phyloP scores from a whole-genome alignment of 2,329 filamentous ascomycete species.

The Emergomyces pasteurianus region DNA sequence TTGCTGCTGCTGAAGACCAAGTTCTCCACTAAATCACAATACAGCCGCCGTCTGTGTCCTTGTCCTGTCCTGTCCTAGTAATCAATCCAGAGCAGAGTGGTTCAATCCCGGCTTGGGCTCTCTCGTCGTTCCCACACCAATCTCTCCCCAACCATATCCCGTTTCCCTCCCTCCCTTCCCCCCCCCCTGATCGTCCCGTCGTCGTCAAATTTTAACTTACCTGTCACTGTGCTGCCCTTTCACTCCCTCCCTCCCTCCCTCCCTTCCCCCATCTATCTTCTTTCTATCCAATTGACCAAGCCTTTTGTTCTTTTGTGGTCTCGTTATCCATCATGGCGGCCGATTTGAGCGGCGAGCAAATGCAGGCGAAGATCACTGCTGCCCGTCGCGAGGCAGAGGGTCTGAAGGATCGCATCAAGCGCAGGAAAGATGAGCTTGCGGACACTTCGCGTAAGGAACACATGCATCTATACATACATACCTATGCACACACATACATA shows the following conservation, averaged over 20 bases:
- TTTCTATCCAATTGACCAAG: slow-evolving; percentile 12
- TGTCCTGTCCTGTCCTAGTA: too few species aligned
- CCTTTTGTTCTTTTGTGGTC: slow-evolving; percentile 17
- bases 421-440: slow-evolving; percentile 98
- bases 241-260: slow-evolving; percentile 5
- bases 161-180: too few species aligned
- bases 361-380: slow-evolving; percentile 86
- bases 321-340: slow-evolving; percentile 28
- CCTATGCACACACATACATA: too few species aligned
- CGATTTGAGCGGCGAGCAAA: slow-evolving; percentile 44
- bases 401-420: slow-evolving; percentile 96
- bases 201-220: slow-evolving; percentile 1
- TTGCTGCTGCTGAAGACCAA: neutral
- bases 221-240: slow-evolving; percentile 8
- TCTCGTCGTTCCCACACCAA: slow-evolving; percentile 4
- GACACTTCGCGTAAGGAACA: slow-evolving; percentile 82
- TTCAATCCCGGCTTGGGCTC: slow-evolving; percentile 3
- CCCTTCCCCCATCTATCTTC: slow-evolving; percentile 7
- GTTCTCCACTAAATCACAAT: neutral
- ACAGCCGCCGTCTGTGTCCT: neutral
- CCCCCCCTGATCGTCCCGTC: neutral
- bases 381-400: slow-evolving; percentile 96
- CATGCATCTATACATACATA: too few species aligned
- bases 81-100: neutral
- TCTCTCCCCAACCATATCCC: slow-evolving; percentile 3